phyloP scores from a whole-genome alignment of 2,329 filamentous ascomycete species.

The Aspergillus glaucus region DNA sequence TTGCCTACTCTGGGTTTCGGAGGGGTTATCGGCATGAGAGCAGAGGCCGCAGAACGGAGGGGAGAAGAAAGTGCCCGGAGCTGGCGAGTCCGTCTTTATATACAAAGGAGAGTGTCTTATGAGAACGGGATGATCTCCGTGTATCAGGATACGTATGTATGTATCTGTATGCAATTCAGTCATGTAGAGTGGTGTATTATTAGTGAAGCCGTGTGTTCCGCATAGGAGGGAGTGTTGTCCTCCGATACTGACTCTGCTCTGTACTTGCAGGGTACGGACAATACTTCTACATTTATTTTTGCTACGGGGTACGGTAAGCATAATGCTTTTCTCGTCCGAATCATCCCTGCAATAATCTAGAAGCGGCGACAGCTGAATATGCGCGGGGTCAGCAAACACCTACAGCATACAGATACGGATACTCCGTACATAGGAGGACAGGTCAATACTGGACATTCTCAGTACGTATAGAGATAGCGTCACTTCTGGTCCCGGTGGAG shows the following conservation, averaged over 20 bases:
- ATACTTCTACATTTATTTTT: too few species aligned
- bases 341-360: too few species aligned
- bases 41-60: too few species aligned
- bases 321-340: too few species aligned
- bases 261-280: background rate
- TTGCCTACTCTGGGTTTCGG: slow-evolving; percentile 11
- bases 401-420: background rate
- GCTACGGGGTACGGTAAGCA: too few species aligned
- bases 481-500: background rate
- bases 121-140: background rate
- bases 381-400: too few species aligned
- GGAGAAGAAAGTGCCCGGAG: too few species aligned
- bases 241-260: background rate
- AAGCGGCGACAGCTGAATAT: too few species aligned
- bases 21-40: background rate
- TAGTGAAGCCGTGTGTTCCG: background rate
- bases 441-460: background rate
- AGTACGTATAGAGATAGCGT: background rate
- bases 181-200: too few species aligned
- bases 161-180: too few species aligned
- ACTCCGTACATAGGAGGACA: background rate
- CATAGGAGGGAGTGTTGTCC: background rate
- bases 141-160: background rate
- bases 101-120: background rate
- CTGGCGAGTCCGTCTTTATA: background rate